Base-by-base conservation (phyloP, 768 basidiomycete species). In the Suillus brevipes region DNA sequence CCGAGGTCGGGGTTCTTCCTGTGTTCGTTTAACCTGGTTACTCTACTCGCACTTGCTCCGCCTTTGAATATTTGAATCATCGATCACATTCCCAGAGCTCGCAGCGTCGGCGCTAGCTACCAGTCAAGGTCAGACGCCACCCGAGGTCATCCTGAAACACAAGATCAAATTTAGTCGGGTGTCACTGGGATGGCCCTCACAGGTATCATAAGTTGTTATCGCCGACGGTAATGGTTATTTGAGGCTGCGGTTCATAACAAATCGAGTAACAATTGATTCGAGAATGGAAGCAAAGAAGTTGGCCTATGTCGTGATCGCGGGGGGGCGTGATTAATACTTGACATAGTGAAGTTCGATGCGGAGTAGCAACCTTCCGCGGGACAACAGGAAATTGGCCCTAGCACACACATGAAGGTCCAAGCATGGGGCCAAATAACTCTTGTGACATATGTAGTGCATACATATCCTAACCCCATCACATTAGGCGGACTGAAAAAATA, bases 1-100 rank as follows among this genome's bases (percentile, higher is more conserved):
- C 40, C 57, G 57, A 25, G 56, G n/a, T 38, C n/a, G 36, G 14
- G 36, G 56, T 4, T 57, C 56, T 7, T 37, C 9, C 14, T 58
- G 37, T 9, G n/a, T n/a, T n/a, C n/a, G n/a, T n/a, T n/a, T n/a
- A n/a, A n/a, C n/a, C 23, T 40, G 25, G 37, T 58, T 58, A 23
- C 23, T 40, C 16, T 58, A 28, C 9, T 40, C 57, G 20, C 53
- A 55, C 20, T 55, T 55, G 34, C 38, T 37, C 56, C 36, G 56
- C 38, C 38, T 59, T 40, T 42, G 10, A 20, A 59, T 59, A 38
- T 58, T 58, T 40, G 25, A 28, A 42, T 59, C 38, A 42, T 59
- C 28, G 28, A 42, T 42, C 58, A 40, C 23, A 59, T 59, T 59
- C 53, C 53, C 53, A 55, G 34, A 55, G 36, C 53, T 36, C 40